Evolutionary conservation across 2,329 filamentous ascomycete genomes (phyloP), one percentile per base, ranked within the genome.

Genomic region (Xylariaceae sp.): DNA sequence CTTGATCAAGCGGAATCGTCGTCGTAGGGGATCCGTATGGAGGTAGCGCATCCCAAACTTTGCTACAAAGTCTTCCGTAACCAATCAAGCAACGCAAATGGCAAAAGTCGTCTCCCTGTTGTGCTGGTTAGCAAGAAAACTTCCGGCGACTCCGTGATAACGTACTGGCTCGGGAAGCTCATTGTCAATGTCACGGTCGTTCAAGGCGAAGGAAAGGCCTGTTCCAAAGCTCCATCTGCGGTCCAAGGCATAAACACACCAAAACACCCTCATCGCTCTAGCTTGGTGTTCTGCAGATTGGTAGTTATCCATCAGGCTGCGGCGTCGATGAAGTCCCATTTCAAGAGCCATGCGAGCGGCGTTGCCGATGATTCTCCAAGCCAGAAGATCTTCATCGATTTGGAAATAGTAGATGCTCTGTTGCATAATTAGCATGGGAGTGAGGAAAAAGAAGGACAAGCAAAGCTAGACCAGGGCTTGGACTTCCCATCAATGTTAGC

Each of bases 201-300:
- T 53, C 17, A 57, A 23, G 15, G 56, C 56, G 34, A 57, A 57
- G 13, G 56, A 44, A 34, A 57, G 56, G 17, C 56, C 56, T 50
- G 35, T 53, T 17, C 56, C 56, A 34, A 57, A 57, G 34, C 56
- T 57, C 56, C 56, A 57, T 53, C 56, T 57, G 17, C 56, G 51
- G n/a, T 57, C 56, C 4, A 57, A 50, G 8, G 51, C 56, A 50
- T 57, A 57, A 35, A 57, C 44, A 57, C 56, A 57, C 56, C 56
- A 53, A 10, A 57, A 57, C 9, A 57, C 34, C 45, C 56, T 57
- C 4, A 34, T 53, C n/a, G 51, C 56, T 34, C 49, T 53, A 42
- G 34, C 51, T 51, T 53, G 51, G 4, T 44, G 13, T 15, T 57
- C 50, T 5, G 44, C 34, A 2, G 56, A 57, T 30, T 53, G 48